A percentile compares a stretch with the other conserved stretches of the same genome.
phyloP scores from a whole-genome alignment of 148 eudicot species.

The Simmondsia chinensis region DNA sequence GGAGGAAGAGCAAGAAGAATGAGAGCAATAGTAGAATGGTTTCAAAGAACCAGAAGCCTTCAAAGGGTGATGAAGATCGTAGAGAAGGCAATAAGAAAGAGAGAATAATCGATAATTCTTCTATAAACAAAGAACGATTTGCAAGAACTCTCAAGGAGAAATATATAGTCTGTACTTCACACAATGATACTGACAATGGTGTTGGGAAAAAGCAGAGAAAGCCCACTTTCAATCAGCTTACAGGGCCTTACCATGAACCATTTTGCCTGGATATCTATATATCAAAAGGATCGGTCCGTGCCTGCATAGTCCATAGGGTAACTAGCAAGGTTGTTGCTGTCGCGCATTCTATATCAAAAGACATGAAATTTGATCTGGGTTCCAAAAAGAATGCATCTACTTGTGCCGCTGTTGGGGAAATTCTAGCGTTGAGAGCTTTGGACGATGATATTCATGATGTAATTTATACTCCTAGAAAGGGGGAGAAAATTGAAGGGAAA shows the following conservation, averaged over 20 bases:
- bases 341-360: conserved; percentile 93
- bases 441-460: conserved; percentile 80
- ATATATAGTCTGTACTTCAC: conserved; percentile 11
- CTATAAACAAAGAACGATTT: conserved; percentile 14
- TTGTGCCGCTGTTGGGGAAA: conserved; percentile 64
- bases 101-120: background rate
- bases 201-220: conserved; percentile 44
- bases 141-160: conserved; percentile 19
- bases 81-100: conserved; percentile 15
- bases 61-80: conserved; percentile 14
- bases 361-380: conserved; percentile 68
- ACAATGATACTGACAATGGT: conserved; percentile 10
- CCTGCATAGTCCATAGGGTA: conserved; percentile 77
- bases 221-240: conserved; percentile 77
- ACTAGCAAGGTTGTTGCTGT: conserved; percentile 93
- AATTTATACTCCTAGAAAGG: conserved; percentile 70
- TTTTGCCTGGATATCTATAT: conserved; percentile 78
- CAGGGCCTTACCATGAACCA: conserved; percentile 88
- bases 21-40: conserved; percentile 8
- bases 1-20: conserved; percentile 35
- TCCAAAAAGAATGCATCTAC: conserved; percentile 53
- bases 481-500: conserved; percentile 75
- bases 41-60: conserved; percentile 9
- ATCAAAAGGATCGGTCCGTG: conserved; percentile 81
- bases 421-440: conserved; percentile 74